Base-by-base conservation (phyloP, 2,329 filamentous ascomycete genomes). In the Fusarium torreyae region DNA sequence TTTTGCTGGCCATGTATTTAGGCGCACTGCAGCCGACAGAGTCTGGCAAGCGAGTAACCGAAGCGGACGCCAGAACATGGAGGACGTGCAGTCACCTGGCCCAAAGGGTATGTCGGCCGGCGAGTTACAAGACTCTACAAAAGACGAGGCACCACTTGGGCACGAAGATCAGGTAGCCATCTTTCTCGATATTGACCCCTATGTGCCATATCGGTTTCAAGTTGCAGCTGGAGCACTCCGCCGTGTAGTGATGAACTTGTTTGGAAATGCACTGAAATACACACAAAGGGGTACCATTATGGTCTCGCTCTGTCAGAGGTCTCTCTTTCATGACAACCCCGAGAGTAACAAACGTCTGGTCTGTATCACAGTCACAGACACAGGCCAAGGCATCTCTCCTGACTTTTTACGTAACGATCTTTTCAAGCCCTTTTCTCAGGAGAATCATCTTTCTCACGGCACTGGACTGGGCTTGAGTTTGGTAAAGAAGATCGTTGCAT, bases 401-500 rank as follows among this genome's bases (percentile, higher is more conserved):
- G 87, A 91, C 15, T 93, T 88, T 67, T 78, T 92, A n/a, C 82
- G 85, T 22, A 85, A 86, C 15, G 83, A 85, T n/a, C 77, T 92
- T 0, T 92, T 90, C 72, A 87, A 85, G 0, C 88, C 89, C 0
- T 92, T 92, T 59, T 78, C 83, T 0, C 90, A 92, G 67, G 91
- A 92, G 71, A 85, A 91, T 51, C 78, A 81, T 0, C 77, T 92
- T 5, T 82, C 85, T 0, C 84, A 86, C 0, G 90, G 90, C 0
- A 87, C 87, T 2, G 90, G 90, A 0, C 79, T 92, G 1, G 91
- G 91, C 0, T 78, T 93, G 34, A 89, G 87, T 36, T 86, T 92
- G 9, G 90, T 92, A 6, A 84, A 85, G 17, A 80, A 82, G 58
- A 87, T 92, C 6, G 85, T 89, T 2, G 82, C 84, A n/a, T 84